Evolutionary conservation across 805 yeast genomes (phyloP).

Genomic region (Barnettozyma sp.): DNA sequence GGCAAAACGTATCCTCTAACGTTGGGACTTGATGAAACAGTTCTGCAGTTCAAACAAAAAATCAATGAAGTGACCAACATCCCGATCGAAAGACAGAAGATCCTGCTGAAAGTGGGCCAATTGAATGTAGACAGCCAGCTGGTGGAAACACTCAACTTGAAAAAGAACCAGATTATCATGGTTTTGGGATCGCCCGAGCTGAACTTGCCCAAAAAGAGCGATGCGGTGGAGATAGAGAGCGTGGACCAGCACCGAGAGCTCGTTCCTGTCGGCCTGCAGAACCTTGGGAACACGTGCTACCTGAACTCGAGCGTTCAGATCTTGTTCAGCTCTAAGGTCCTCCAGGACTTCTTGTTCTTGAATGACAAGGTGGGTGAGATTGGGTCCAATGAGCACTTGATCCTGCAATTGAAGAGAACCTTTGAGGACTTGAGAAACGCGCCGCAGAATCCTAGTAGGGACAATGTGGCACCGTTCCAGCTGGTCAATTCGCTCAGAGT

Average conservation of each 20-base stretch:
- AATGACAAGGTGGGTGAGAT: conserved; percentile 35
- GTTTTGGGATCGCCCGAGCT: conserved; percentile 86
- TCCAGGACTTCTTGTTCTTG: conserved; percentile 54
- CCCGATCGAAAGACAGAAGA: conserved; percentile 86
- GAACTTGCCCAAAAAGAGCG: conserved; percentile 40
- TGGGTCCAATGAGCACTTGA: conserved; percentile 32
- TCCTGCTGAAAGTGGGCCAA: conserved; percentile 85
- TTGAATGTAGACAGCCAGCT: conserved; percentile 55
- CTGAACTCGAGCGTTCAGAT: conserved; percentile 86
- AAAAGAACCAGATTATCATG: conserved; percentile 67
- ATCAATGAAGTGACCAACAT: conserved; percentile 70
- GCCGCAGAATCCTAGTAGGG: conserved; percentile 29
- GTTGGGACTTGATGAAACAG: conserved; percentile 27
- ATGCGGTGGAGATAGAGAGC: conserved; percentile 64
- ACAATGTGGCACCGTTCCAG: conserved; percentile 52
- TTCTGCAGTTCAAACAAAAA: conserved; percentile 55
- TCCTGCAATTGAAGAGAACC: conserved; percentile 42
- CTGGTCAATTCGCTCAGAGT: conserved; percentile 61
- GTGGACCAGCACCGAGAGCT: conserved; percentile 31
- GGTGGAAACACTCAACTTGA: conserved; percentile 42
- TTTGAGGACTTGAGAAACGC: conserved; percentile 36
- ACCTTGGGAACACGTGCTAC: conserved; percentile 94
- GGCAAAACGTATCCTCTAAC: conserved; percentile 57
- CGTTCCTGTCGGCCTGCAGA: conserved; percentile 82
- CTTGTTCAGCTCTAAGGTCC: conserved; percentile 69